Evolutionary conservation across 768 basidiomycete genomes (phyloP), one percentile per base, ranked within the genome.

Genomic region (Cyathus striatus): DNA sequence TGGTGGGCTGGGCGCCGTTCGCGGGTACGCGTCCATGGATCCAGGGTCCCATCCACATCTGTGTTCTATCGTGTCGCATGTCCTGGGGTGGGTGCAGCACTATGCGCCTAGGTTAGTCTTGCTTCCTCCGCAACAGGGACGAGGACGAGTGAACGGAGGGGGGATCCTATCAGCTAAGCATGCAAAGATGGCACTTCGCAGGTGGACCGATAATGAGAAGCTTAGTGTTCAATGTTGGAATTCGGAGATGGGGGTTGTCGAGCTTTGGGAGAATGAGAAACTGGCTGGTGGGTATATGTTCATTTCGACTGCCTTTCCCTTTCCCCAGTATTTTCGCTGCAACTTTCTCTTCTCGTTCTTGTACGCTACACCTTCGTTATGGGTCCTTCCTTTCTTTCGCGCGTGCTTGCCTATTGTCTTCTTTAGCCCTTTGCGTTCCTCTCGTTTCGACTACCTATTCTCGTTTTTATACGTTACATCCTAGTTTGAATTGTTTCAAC

Each of bases 201-300:
- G 72, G 4, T 33, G 80, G 1, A 52, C 81, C 18, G 84, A 90
- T 50, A 68, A 91, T 48, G 83, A 90, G 48, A 68, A 64, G 9
- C 71, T 91, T 3, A 66, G 70, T 5, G 83, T 89, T 53, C 61
- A n/a, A n/a, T n/a, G n/a, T n/a, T n/a, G n/a, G n/a, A n/a, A n/a
- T 54, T 67, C 81, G 2, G 77, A 83, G 54, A 70, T 82, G 63
- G 59, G 76, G 5, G 74, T 80, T 24, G 85, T 90, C 13, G 84
- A 87, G 58, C 56, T 90, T 18, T 90, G 78, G 69, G 89, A 91
- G 67, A 91, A 90, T 60, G 86, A 90, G 56, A 69, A 88, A 14
- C 82, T 74, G 63, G 56, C 60, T 25, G 58, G 61, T 23, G 45
- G 47, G 23, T 40, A 16, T 30, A 22, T n/a, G 21, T 43, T 24